These are phyloP conservation scores for Cochlearia excelsa DNA, from an alignment of 345 rosid species.

Conservation along the genomic window DNA sequence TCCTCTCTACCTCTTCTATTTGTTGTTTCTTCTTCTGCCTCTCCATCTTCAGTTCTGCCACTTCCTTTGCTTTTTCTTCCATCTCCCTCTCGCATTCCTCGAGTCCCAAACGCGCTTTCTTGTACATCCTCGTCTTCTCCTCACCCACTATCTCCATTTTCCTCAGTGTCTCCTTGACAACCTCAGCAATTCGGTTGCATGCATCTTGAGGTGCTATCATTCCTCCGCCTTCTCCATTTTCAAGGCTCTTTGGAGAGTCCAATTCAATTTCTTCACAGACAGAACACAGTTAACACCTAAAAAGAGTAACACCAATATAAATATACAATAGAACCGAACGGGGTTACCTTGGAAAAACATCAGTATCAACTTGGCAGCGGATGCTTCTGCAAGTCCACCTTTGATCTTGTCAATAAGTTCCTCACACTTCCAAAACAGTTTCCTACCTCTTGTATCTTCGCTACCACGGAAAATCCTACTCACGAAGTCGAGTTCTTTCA, in stretches of 20 bases:
- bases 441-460: constrained; percentile 83
- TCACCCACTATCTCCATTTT: constrained; percentile 99
- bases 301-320: background rate
- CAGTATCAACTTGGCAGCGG: constrained; percentile 72
- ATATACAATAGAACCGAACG: background rate
- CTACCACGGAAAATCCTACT: constrained; percentile 87
- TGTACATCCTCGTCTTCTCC: constrained; percentile 89
- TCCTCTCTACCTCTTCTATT: constrained; percentile 87
- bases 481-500: constrained; percentile 85
- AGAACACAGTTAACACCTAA: background rate
- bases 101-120: constrained; percentile 73
- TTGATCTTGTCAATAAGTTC: constrained; percentile 82
- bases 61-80: constrained; percentile 91
- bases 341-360: constrained; percentile 81
- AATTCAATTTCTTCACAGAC: constrained; percentile 64
- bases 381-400: constrained; percentile 63
- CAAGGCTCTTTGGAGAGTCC: constrained; percentile 81
- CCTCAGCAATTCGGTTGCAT: constrained; percentile 90
- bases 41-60: constrained; percentile 67
- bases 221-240: constrained; percentile 76
- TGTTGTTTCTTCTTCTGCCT: constrained; percentile 76
- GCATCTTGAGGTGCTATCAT: constrained; percentile 93
- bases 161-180: constrained; percentile 87
- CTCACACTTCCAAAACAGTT: constrained; percentile 85
- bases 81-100: constrained; percentile 86